Percentiles rank a stretch among this genome's conserved stretches.
These are phyloP conservation scores for Chytriomyces confervae DNA, from an alignment of 192 early-diverging fungal species.

Conservation along the genomic window DNA sequence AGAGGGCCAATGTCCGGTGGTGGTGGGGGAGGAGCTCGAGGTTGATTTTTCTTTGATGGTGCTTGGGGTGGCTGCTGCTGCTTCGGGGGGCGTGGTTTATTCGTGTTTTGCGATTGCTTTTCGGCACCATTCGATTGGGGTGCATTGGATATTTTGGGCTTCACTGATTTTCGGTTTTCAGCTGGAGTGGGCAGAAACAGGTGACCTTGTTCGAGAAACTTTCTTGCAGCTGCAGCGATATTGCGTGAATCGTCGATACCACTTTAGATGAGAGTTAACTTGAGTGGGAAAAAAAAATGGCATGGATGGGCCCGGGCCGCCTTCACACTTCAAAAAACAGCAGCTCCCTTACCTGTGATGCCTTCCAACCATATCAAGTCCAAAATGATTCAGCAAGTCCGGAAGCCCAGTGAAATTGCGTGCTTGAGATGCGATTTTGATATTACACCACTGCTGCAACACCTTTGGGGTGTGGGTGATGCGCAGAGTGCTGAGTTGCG, in stretches of 20 bases:
- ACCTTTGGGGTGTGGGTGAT: conserved; percentile 8
- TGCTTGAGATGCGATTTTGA: conserved; percentile 30
- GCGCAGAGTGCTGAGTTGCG: conserved; percentile 30
- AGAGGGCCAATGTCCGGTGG: conserved; percentile 29
- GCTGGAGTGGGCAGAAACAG: conserved; percentile 16
- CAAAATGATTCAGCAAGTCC: conserved; percentile 63
- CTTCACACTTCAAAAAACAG: too few species aligned
- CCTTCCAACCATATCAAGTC: conserved; percentile 63
- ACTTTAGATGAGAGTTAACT: not conserved
- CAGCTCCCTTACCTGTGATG: conserved; percentile 54
- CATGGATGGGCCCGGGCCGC: not conserved
- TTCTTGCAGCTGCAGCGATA: conserved; percentile 64
- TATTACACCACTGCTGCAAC: conserved; percentile 49
- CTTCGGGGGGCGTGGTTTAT: not conserved
- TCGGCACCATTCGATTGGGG: not conserved
- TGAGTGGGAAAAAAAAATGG: not conserved
- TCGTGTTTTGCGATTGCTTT: not conserved
- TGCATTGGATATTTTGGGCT: not conserved
- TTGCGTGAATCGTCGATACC: conserved; percentile 81
- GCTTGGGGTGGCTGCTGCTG: not conserved
- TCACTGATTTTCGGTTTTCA: not conserved
- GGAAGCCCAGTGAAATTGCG: conserved; percentile 39
- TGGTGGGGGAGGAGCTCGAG: conserved; percentile 20
- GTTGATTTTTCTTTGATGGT: not conserved
- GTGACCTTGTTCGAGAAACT: conserved; percentile 43